Percentiles rank a stretch among this genome's conserved stretches.
phyloP scores from a whole-genome alignment of 805 yeast species.

The Candida wancherniae region DNA sequence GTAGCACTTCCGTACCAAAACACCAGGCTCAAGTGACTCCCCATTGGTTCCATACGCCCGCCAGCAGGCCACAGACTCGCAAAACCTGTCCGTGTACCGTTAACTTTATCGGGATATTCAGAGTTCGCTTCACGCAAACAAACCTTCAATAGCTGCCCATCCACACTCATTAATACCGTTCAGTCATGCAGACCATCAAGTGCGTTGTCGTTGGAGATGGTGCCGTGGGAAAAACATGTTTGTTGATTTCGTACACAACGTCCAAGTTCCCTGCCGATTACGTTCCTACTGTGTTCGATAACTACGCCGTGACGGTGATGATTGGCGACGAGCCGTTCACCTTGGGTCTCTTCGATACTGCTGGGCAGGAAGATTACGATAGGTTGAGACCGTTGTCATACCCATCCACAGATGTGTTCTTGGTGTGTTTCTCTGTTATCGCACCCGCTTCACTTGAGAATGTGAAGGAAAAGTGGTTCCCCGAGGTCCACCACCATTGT shows the following conservation, averaged over 20 bases:
- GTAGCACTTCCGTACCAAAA: not conserved
- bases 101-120: too few species aligned
- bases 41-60: not conserved
- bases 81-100: too few species aligned
- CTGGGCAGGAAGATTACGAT: constrained; percentile 99
- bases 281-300: constrained; percentile 97
- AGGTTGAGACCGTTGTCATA: constrained; percentile 93
- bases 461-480: constrained; percentile 98
- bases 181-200: constrained; percentile 60
- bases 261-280: constrained; percentile 97
- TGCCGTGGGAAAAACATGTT: constrained; percentile 98
- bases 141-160: too few species aligned
- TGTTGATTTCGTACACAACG: constrained; percentile 91
- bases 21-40: not conserved
- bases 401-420: constrained; percentile 95
- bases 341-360: constrained; percentile 95
- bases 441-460: constrained; percentile 97
- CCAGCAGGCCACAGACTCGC: not conserved
- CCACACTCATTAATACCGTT: constrained; percentile 2
- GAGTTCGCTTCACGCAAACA: too few species aligned
- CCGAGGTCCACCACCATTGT: constrained; percentile 94
- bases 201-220: constrained; percentile 99
- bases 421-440: constrained; percentile 93
- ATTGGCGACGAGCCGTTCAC: constrained; percentile 98
- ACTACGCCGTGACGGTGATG: constrained; percentile 90